Conservation (phyloP, 23 red algal species). For the Cyanidioschyzon merolae region DNA sequence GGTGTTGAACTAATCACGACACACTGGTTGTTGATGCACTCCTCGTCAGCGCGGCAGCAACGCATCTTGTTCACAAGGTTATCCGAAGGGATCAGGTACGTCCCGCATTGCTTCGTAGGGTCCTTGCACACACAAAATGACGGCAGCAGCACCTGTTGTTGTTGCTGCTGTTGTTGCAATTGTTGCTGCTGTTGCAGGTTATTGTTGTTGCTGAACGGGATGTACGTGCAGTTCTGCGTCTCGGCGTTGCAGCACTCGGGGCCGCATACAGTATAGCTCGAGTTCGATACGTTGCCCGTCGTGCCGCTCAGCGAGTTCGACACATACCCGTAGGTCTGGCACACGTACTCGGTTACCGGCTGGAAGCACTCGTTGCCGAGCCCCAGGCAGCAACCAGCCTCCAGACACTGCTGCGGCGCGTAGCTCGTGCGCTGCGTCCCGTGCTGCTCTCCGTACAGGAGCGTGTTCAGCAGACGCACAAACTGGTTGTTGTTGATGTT, state of each 20-base stretch:
- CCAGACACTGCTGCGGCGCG: constrained; percentile 12
- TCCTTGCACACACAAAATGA: constrained; percentile 17
- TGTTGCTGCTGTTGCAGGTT: not conserved
- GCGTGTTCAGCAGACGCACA: not conserved
- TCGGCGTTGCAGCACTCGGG: constrained; percentile 19
- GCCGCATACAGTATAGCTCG: not conserved
- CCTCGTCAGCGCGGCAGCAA: not conserved
- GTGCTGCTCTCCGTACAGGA: not conserved
- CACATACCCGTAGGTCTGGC: not conserved
- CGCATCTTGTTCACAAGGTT: constrained; percentile 20
- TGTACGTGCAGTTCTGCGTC: constrained; percentile 19
- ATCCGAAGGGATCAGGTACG: constrained; percentile 14
- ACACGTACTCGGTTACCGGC: constrained; percentile 3
- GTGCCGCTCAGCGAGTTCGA: not conserved
- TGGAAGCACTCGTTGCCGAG: constrained; percentile 7
- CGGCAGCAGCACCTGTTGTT: not conserved
- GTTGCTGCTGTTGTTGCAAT: not conserved
- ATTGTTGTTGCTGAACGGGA: not conserved
- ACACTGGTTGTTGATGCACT: constrained; percentile 8
- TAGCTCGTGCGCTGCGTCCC: not conserved
- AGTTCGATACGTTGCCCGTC: not conserved
- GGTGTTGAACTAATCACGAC: not conserved
- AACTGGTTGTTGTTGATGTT: not conserved
- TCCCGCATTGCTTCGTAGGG: constrained; percentile 14
- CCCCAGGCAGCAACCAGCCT: constrained; percentile 7